Conservation (phyloP, 176 grass and related monocot genomes). For the Metroxylon sagu region DNA sequence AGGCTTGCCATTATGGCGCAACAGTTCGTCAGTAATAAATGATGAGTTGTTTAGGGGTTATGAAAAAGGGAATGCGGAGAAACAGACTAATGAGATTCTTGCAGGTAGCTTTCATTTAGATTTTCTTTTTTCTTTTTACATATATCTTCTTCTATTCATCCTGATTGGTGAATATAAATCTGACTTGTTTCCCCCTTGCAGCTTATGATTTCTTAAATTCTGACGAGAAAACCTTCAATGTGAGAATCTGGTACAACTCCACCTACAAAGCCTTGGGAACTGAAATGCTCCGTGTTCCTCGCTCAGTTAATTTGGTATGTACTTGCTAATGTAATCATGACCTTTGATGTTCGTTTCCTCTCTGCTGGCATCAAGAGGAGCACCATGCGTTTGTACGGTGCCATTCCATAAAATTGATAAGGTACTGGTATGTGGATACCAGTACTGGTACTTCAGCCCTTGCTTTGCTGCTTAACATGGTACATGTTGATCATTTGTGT, state of each 20-base stretch:
- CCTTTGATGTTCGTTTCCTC: neutral
- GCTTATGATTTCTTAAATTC: slow-evolving; percentile 50
- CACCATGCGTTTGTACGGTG: neutral
- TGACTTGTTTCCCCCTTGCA: slow-evolving; percentile 27
- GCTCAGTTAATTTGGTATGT: slow-evolving; percentile 44
- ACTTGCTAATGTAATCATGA: neutral
- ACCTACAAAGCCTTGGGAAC: neutral
- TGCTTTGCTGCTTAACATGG: neutral
- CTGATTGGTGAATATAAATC: neutral
- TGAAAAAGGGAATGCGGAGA: slow-evolving; percentile 28
- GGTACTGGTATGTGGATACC: neutral
- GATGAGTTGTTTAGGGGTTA: slow-evolving; percentile 39
- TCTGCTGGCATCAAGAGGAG: neutral
- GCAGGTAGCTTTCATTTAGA: slow-evolving; percentile 24
- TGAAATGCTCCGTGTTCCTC: slow-evolving; percentile 5
- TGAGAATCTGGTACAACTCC: slow-evolving; percentile 41
- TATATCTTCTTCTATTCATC: neutral
- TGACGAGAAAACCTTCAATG: slow-evolving; percentile 30
- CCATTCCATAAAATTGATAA: neutral
- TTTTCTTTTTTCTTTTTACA: neutral
- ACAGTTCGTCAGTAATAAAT: slow-evolving; percentile 19
- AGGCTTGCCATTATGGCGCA: slow-evolving; percentile 39
- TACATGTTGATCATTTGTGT: slow-evolving; percentile 1
- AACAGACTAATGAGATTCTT: slow-evolving; percentile 33
- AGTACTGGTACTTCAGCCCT: neutral